Evolutionary conservation across 208 protist genomes (phyloP), one percentile per base, ranked within the genome.

Genomic region (Acanthamoeba culbertsoni): DNA sequence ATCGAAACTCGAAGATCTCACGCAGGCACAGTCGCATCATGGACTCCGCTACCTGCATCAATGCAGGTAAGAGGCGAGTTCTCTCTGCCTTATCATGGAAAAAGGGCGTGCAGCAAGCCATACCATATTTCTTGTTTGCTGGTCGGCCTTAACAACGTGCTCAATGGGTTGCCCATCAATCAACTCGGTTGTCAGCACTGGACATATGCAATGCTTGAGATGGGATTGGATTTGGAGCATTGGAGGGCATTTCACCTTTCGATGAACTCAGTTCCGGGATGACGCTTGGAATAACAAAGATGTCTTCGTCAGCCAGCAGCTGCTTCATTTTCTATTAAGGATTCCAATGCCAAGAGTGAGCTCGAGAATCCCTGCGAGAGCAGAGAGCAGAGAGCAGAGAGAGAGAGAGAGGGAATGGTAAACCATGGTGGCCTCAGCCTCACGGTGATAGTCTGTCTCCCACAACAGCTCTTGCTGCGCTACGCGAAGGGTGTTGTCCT

Each of bases 1-100:
- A 98, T n/a, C 94, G 91, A 96, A 98, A 99, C 62, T 96, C 86
- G 92, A 99, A 99, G 10, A 99, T 93, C 92, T 99, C 98, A 0
- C 96, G 95, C 55, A 99, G 93, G 84, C 96, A 97, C 12, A 98
- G 55, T 10, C 93, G 94, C 90, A 99, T 93, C 59, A 99, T 95
- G 55, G 95, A 88, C n/a, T 97, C 90, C 2, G 96, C 98, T 1
- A 99, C 93, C 79, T 96, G 51, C 45, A 65, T 18, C 26, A 71
- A 1, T 3, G 14, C 8, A 26, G n/a, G n/a, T 20, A 91, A 93
- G 68, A 53, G 55, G 42, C 90, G 46, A 77, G 37, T 1, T 26
- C 51, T n/a, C 16, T 0, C 20, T 23, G 26, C 2, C 3, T 1
- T 16, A 12, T 16, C 26, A 75, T 6, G 42, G 14, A 77, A 77